A percentile compares a stretch with the other conserved stretches of the same genome.
phyloP scores from a whole-genome alignment of 306 rosid genomes.

The Carpinus viminea region DNA sequence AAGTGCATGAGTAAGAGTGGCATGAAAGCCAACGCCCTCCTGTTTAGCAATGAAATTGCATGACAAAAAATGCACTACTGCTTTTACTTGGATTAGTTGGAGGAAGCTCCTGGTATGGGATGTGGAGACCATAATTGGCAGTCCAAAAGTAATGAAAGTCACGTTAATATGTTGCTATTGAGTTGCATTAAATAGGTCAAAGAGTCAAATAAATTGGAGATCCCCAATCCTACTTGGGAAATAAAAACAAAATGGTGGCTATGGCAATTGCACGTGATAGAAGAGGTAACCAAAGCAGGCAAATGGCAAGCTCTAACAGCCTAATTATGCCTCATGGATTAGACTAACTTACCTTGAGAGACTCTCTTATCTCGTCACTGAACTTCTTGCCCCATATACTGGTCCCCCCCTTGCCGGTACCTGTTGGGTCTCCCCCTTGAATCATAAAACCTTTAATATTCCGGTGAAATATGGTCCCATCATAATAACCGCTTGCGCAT shows the following conservation, averaged over 20 bases:
- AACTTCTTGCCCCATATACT: constrained; percentile 96
- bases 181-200: not conserved
- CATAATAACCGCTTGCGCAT: constrained; percentile 85
- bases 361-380: constrained; percentile 87
- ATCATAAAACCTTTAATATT: constrained; percentile 96
- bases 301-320: not conserved
- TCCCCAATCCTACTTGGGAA: not conserved
- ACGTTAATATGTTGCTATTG: not conserved
- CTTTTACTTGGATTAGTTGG: not conserved
- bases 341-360: constrained; percentile 66
- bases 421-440: constrained; percentile 99
- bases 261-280: not conserved
- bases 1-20: not conserved
- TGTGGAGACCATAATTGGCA: not conserved
- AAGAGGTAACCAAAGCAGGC: not conserved
- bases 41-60: not conserved
- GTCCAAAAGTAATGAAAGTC: not conserved
- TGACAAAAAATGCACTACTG: not conserved
- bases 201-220: not conserved
- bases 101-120: not conserved
- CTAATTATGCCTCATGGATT: not conserved
- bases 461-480: constrained; percentile 94
- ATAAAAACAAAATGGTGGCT: not conserved
- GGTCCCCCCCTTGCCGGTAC: constrained; percentile 94
- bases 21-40: constrained; percentile 2